Evolutionary conservation across 257 asterid genomes (phyloP).

Genomic region (Solanum ahanhuiri): DNA sequence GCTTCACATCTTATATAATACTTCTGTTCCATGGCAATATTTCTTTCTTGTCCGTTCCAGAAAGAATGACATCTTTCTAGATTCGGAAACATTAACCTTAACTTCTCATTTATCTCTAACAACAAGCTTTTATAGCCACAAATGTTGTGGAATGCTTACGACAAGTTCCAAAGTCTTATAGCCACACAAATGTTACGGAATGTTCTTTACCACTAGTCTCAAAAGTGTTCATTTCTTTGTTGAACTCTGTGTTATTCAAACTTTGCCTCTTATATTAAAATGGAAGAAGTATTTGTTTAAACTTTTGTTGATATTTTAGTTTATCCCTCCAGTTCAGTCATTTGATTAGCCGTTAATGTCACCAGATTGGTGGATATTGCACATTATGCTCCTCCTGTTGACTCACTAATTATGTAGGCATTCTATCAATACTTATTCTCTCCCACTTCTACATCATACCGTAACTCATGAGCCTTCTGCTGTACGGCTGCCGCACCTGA

Average conservation of each 20-base stretch:
- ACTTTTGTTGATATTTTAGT: not conserved
- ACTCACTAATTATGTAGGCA: not conserved
- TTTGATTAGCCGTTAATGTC: not conserved
- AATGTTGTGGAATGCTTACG: not conserved
- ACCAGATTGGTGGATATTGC: not conserved
- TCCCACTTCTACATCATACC: not conserved
- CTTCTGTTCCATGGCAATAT: not conserved
- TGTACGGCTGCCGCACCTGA: not conserved
- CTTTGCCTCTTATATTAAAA: too few species aligned
- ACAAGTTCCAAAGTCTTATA: not conserved
- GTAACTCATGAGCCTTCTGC: not conserved
- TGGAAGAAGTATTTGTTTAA: not conserved
- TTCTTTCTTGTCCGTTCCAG: not conserved
- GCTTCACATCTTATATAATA: not conserved
- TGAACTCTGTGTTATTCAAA: not conserved
- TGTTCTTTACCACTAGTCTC: not conserved
- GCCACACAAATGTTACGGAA: not conserved
- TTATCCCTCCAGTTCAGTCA: not conserved
- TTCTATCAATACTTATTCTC: not conserved
- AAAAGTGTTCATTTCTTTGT: not conserved
- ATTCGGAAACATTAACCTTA: not conserved
- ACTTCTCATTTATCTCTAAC: not conserved
- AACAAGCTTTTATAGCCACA: not conserved
- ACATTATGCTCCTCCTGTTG: not conserved
- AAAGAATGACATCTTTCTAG: not conserved